Evolutionary conservation across 2,329 filamentous ascomycete genomes (phyloP).

Genomic region (Aspergillus awamori): DNA sequence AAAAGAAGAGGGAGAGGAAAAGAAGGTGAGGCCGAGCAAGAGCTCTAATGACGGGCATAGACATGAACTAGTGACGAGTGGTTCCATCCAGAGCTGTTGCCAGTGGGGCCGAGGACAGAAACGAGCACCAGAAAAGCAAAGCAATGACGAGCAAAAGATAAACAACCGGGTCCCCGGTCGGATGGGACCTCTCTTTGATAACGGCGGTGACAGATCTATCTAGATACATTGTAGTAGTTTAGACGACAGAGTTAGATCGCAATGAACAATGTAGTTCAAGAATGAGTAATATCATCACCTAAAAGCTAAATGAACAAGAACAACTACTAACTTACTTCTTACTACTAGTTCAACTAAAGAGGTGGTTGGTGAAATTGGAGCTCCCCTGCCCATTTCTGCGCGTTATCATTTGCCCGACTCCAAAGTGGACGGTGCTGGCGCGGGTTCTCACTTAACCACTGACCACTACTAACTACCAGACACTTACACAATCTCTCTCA

Average conservation of each 20-base stretch:
- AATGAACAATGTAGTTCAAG: background rate
- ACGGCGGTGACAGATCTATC: background rate
- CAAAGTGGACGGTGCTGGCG: background rate
- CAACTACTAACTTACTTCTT: background rate
- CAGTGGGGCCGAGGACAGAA: background rate
- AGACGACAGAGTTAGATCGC: too few species aligned
- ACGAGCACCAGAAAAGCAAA: too few species aligned
- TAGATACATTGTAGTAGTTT: too few species aligned
- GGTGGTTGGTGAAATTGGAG: too few species aligned
- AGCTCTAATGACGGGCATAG: background rate
- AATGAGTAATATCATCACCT: background rate
- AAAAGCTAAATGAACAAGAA: background rate
- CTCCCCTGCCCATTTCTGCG: slow-evolving; percentile 8
- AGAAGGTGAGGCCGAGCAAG: background rate
- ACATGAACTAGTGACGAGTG: background rate
- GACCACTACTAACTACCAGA: slow-evolving; percentile 1
- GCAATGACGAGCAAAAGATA: slow-evolving; percentile 1
- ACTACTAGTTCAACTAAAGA: too few species aligned
- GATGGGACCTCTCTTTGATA: background rate
- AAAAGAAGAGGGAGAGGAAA: background rate
- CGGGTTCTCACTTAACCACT: background rate
- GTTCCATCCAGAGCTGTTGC: background rate
- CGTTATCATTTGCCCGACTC: slow-evolving; percentile 21
- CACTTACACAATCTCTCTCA: slow-evolving; percentile 1
- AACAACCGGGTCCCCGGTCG: background rate